Conservation (phyloP, 257 asterid genomes). For the Scutellaria baicalensis region DNA sequence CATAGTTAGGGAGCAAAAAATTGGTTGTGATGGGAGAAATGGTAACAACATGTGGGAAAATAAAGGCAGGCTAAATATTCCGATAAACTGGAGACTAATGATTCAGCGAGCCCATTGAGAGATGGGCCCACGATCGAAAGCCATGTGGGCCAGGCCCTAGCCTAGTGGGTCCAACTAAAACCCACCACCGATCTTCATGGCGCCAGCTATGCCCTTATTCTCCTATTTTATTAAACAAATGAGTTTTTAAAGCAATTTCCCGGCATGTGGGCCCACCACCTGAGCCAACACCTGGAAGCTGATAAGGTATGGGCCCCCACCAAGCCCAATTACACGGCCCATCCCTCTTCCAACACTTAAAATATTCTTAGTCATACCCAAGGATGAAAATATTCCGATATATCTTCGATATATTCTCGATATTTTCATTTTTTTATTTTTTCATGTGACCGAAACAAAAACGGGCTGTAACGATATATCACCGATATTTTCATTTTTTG, state of each 20-base stretch:
- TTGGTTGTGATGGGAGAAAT: constrained; percentile 13
- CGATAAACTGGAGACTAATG: constrained; percentile 19
- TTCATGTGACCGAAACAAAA: too few species aligned
- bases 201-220: constrained; percentile 46
- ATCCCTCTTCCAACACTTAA: constrained; percentile 13
- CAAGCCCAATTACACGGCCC: constrained; percentile 46
- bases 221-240: neutral
- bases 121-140: constrained; percentile 48
- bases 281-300: constrained; percentile 69
- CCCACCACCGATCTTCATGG: constrained; percentile 75
- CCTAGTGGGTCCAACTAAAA: constrained; percentile 40
- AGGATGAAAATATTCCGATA: too few species aligned
- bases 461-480: too few species aligned
- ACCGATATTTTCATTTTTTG: too few species aligned
- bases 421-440: too few species aligned
- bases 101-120: constrained; percentile 40
- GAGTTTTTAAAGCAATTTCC: constrained; percentile 24
- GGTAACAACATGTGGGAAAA: constrained; percentile 18
- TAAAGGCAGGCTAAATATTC: constrained; percentile 9
- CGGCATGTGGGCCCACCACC: constrained; percentile 72
- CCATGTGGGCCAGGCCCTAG: constrained; percentile 25
- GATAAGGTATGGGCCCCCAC: constrained; percentile 81
- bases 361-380: neutral
- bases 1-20: neutral
- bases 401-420: too few species aligned